Evolutionary conservation across 176 grass and related monocot genomes (phyloP).

Genomic region (Avena sativa): DNA sequence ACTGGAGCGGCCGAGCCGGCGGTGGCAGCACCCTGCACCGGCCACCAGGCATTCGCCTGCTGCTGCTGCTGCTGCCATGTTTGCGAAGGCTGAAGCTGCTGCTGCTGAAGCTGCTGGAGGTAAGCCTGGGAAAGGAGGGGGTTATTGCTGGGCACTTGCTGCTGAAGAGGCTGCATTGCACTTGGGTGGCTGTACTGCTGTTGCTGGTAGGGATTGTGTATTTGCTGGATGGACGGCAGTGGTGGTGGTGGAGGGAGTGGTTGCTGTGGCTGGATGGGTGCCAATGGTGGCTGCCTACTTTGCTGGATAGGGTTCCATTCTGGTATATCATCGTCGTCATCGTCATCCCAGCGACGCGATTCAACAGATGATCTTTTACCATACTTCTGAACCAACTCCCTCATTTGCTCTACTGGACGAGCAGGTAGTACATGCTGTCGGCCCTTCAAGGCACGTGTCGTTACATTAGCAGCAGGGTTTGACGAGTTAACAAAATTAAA

Average conservation of each 20-base stretch:
- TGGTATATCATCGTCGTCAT: slow-evolving; percentile 92
- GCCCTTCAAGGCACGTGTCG: slow-evolving; percentile 50
- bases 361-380: slow-evolving; percentile 65
- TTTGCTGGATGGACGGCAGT: slow-evolving; percentile 34
- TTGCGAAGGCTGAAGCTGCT: slow-evolving; percentile 48
- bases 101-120: slow-evolving; percentile 38
- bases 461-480: slow-evolving; percentile 64
- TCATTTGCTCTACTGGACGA: slow-evolving; percentile 64
- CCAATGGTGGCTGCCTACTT: slow-evolving; percentile 30
- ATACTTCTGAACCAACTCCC: slow-evolving; percentile 69
- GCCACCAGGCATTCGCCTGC: slow-evolving; percentile 44
- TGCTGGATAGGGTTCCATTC: slow-evolving; percentile 78
- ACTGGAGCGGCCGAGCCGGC: not conserved
- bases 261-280: slow-evolving; percentile 19
- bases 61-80: slow-evolving; percentile 36
- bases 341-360: slow-evolving; percentile 33
- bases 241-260: slow-evolving; percentile 41
- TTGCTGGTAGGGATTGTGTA: slow-evolving; percentile 46
- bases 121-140: slow-evolving; percentile 32
- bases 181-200: slow-evolving; percentile 26
- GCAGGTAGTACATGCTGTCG: slow-evolving; percentile 47
- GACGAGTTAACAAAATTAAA: slow-evolving; percentile 69
- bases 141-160: not conserved
- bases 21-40: not conserved
- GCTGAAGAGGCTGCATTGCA: slow-evolving; percentile 43